These are phyloP conservation scores for Lecanoromycetidae sp. DNA, from an alignment of 2,329 filamentous ascomycete species.

Conservation along the genomic window DNA sequence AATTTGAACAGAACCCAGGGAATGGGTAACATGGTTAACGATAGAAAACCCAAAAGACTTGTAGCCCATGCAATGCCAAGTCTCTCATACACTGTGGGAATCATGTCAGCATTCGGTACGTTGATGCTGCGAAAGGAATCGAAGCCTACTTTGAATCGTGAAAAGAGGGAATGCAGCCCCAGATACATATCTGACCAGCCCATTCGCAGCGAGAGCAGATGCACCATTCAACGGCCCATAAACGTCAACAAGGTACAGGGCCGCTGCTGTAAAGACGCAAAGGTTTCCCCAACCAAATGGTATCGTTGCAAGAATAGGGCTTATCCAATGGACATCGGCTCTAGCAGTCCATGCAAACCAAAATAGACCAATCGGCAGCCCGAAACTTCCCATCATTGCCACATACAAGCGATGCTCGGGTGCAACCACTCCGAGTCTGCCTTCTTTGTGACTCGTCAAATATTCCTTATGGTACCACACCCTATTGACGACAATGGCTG, in stretches of 20 bases:
- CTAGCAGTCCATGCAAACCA: slow-evolving; percentile 25
- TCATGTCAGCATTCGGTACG: background rate
- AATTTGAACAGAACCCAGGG: slow-evolving; percentile 68
- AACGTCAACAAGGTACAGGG: slow-evolving; percentile 26
- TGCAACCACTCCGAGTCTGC: slow-evolving; percentile 8
- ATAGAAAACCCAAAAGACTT: slow-evolving; percentile 61
- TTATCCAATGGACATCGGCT: slow-evolving; percentile 24
- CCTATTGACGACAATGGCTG: slow-evolving; percentile 29
- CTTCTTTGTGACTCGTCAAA: slow-evolving; percentile 19
- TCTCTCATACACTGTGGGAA: slow-evolving; percentile 28
- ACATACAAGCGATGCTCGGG: slow-evolving; percentile 20
- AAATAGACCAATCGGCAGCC: slow-evolving; percentile 20
- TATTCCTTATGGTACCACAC: slow-evolving; percentile 30
- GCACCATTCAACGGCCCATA: slow-evolving; percentile 25
- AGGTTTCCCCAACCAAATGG: slow-evolving; percentile 22
- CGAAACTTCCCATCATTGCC: slow-evolving; percentile 19
- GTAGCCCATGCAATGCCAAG: slow-evolving; percentile 67
- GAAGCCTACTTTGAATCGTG: slow-evolving; percentile 12
- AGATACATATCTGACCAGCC: slow-evolving; percentile 11
- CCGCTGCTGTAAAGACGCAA: slow-evolving; percentile 14
- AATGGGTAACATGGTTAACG: slow-evolving; percentile 58
- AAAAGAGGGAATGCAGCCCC: slow-evolving; percentile 14
- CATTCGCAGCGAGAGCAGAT: slow-evolving; percentile 26
- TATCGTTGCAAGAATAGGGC: slow-evolving; percentile 22
- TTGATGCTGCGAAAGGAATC: slow-evolving; percentile 18